Evolutionary conservation across 192 early-diverging fungal species (phyloP).

Genomic region (Backusella sp.): DNA sequence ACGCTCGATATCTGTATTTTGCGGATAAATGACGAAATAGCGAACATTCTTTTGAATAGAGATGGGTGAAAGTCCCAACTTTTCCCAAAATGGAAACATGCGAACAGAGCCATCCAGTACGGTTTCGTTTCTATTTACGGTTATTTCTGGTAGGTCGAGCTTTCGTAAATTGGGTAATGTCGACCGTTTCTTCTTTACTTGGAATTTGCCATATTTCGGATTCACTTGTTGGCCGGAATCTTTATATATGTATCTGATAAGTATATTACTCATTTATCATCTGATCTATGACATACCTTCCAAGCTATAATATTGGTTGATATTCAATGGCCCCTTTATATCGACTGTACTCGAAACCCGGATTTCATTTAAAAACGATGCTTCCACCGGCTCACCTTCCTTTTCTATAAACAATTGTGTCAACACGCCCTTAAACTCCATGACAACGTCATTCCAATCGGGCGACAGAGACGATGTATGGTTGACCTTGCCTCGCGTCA

Average conservation of each 20-base stretch:
- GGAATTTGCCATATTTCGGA: conserved; percentile 51
- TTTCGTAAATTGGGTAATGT: conserved; percentile 32
- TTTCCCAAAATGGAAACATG: conserved; percentile 52
- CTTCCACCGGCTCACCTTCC: background rate
- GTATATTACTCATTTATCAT: too few species aligned
- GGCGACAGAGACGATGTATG: conserved; percentile 5
- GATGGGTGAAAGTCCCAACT: conserved; percentile 47
- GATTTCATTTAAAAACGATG: background rate
- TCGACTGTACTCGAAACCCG: conserved; percentile 5
- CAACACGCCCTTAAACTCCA: conserved; percentile 23
- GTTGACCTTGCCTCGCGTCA: conserved; percentile 27
- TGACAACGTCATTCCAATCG: conserved; percentile 5
- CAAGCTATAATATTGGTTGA: conserved; percentile 39
- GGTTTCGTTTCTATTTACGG: conserved; percentile 43
- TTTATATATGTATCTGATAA: too few species aligned
- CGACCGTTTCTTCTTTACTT: conserved; percentile 45
- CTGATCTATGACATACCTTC: conserved; percentile 9
- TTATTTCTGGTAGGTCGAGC: conserved; percentile 41
- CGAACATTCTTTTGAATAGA: conserved; percentile 42
- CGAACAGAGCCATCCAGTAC: conserved; percentile 47
- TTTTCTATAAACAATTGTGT: conserved; percentile 2
- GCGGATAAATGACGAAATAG: conserved; percentile 50
- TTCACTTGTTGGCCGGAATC: conserved; percentile 41
- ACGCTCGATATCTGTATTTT: conserved; percentile 36
- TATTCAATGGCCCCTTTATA: conserved; percentile 36